These are phyloP conservation scores for Agroathelia rolfsii DNA, from an alignment of 1,284 basidiomycete genomes.

Conservation along the genomic window DNA sequence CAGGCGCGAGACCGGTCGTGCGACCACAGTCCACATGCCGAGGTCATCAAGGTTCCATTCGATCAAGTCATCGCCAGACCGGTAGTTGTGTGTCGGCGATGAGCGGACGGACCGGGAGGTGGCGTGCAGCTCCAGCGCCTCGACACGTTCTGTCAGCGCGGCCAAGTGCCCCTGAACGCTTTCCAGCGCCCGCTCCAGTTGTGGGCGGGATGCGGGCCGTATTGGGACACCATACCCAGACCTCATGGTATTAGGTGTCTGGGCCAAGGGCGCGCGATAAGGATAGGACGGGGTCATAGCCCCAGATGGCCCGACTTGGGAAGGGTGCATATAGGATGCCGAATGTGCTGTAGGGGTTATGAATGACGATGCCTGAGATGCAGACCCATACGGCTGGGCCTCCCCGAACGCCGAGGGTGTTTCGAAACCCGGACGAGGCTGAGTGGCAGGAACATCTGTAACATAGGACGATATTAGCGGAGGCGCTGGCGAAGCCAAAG, in stretches of 20 bases:
- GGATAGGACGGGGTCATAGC: conserved; percentile 15
- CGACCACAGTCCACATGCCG: conserved; percentile 70
- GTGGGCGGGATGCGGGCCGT: conserved; percentile 31
- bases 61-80: conserved; percentile 21
- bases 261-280: no score
- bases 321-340: conserved; percentile 29
- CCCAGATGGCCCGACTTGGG: no score
- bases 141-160: conserved; percentile 82
- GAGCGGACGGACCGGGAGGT: conserved; percentile 26
- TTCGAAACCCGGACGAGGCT: conserved; percentile 64
- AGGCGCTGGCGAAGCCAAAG: conserved; percentile 46
- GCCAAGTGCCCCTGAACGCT: conserved; percentile 83
- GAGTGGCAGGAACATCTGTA: conserved; percentile 31
- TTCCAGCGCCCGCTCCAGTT: conserved; percentile 69
- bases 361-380: conserved; percentile 29
- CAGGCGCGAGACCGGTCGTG: conserved; percentile 47
- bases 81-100: conserved; percentile 30
- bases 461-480: conserved; percentile 24
- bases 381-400: conserved; percentile 25
- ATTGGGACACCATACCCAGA: conserved; percentile 22
- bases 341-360: conserved; percentile 26
- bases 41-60: conserved; percentile 65
- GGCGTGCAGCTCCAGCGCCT: conserved; percentile 54
- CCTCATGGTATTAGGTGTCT: no score
- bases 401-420: conserved; percentile 65